Conservation (phyloP, 2,329 filamentous ascomycete species). For the Hymenoscyphus scutula region DNA sequence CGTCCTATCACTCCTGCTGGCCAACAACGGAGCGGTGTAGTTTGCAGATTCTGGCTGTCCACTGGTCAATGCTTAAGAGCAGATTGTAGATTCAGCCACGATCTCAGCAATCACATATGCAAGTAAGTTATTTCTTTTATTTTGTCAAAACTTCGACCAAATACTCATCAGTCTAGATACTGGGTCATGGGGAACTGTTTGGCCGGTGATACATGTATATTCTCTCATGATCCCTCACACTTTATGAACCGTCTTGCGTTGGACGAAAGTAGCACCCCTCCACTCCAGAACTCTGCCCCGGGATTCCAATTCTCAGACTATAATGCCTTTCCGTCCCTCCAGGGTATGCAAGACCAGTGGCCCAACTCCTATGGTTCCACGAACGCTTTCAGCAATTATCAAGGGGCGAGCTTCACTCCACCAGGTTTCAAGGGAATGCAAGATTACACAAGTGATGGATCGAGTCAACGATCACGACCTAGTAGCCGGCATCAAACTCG, state of each 20-base stretch:
- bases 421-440: slow-evolving; percentile 67
- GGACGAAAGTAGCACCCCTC: slow-evolving; percentile 64
- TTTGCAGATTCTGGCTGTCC: slow-evolving; percentile 96
- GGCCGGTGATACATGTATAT: slow-evolving; percentile 89
- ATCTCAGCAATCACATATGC: slow-evolving; percentile 94
- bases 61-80: slow-evolving; percentile 93
- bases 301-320: slow-evolving; percentile 80
- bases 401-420: slow-evolving; percentile 57
- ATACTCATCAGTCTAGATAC: slow-evolving; percentile 57
- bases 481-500: slow-evolving; percentile 73
- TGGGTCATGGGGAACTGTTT: slow-evolving; percentile 96
- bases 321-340: slow-evolving; percentile 78
- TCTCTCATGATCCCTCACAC: slow-evolving; percentile 91
- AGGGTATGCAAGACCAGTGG: slow-evolving; percentile 59
- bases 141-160: slow-evolving; percentile 5
- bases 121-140: slow-evolving; percentile 62
- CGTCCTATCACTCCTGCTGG: slow-evolving; percentile 74
- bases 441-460: slow-evolving; percentile 54
- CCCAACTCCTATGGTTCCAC: slow-evolving; percentile 42
- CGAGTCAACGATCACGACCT: slow-evolving; percentile 76
- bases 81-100: slow-evolving; percentile 96
- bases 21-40: slow-evolving; percentile 78
- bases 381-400: slow-evolving; percentile 51
- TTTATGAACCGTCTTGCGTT: slow-evolving; percentile 79
- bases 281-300: slow-evolving; percentile 55